Evolutionary conservation across 768 basidiomycete species (phyloP).

Genomic region (Lentinula edodes): DNA sequence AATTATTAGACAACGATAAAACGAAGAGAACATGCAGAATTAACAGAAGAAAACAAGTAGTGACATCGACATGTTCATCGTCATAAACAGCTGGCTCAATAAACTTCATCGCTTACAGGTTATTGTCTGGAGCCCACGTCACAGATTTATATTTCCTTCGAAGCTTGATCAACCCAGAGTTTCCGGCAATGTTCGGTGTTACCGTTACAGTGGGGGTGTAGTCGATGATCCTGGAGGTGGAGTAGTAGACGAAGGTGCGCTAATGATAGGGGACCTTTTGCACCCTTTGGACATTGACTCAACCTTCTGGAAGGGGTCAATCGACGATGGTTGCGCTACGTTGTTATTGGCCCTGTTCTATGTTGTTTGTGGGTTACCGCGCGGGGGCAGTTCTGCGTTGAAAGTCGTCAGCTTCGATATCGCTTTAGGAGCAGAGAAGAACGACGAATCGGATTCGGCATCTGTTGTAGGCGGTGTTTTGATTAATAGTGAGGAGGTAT

Average conservation of each 20-base stretch:
- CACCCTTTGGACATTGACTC: constrained; percentile 65
- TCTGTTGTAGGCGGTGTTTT: constrained; percentile 41
- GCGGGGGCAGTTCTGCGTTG: constrained; percentile 48
- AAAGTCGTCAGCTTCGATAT: constrained; percentile 83
- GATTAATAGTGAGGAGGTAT: constrained; percentile 32
- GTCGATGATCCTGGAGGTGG: constrained; percentile 5
- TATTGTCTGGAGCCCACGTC: constrained; percentile 69
- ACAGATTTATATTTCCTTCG: constrained; percentile 74
- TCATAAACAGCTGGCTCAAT: constrained; percentile 88
- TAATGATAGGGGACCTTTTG: constrained; percentile 47
- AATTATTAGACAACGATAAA: constrained; percentile 40
- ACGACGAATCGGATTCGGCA: constrained; percentile 80
- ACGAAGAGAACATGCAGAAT: constrained; percentile 33
- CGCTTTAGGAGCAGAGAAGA: constrained; percentile 83
- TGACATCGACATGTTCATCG: constrained; percentile 84
- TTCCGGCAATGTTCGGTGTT: constrained; percentile 27
- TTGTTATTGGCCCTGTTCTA: constrained; percentile 54
- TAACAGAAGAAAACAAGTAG: constrained; percentile 30
- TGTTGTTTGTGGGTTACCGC: constrained; percentile 15
- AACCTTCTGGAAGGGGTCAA: constrained; percentile 79
- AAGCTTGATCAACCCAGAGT: constrained; percentile 27
- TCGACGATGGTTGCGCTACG: constrained; percentile 69
- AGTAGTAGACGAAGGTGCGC: constrained; percentile 5
- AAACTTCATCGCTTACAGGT: constrained; percentile 68
- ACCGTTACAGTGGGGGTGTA: constrained; percentile 14